A percentile compares a stretch with the other conserved stretches of the same genome.
These are phyloP conservation scores for Pseudozyma hubeiensis DNA, from an alignment of 1,284 basidiomycete genomes.

Conservation along the genomic window DNA sequence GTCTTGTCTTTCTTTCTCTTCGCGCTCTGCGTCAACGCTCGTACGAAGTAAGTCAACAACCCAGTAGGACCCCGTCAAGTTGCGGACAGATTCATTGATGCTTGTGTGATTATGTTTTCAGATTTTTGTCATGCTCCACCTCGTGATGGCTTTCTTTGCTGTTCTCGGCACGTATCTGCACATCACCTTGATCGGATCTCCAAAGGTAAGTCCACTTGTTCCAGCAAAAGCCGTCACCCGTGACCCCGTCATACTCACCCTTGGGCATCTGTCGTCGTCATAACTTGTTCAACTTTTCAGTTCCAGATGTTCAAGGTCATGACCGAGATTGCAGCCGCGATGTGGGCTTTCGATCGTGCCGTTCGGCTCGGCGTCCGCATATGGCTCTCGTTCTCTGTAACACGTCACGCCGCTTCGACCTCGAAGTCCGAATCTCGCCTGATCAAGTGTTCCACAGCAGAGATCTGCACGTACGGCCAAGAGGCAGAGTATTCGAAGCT, in stretches of 20 bases:
- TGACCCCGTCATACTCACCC: too few relatives aligned
- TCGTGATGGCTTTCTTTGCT: conserved; percentile 61
- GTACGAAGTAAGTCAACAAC: conserved; percentile 41
- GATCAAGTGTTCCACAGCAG: conserved; percentile 18
- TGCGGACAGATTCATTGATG: not conserved
- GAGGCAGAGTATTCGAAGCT: conserved; percentile 15
- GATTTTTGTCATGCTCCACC: conserved; percentile 62
- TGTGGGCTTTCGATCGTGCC: conserved; percentile 49
- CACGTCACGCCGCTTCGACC: not conserved
- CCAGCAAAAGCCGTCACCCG: not conserved
- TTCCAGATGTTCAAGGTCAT: conserved; percentile 36
- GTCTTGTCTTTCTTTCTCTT: conserved; percentile 42
- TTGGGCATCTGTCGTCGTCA: too few relatives aligned
- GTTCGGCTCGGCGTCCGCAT: conserved; percentile 30
- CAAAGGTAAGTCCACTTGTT: conserved; percentile 19
- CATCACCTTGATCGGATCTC: conserved; percentile 49
- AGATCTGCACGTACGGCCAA: conserved; percentile 9
- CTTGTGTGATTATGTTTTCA: conserved; percentile 24
- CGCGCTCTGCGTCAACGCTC: conserved; percentile 31
- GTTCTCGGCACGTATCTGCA: conserved; percentile 64
- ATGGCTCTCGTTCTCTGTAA: conserved; percentile 27
- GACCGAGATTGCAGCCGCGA: conserved; percentile 32
- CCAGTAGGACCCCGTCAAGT: too few relatives aligned
- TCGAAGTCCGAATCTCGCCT: not conserved
- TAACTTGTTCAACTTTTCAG: not conserved